Evolutionary conservation across 495 filamentous ascomycete species (phyloP).

Genomic region (Trichocladium uniseriatum): DNA sequence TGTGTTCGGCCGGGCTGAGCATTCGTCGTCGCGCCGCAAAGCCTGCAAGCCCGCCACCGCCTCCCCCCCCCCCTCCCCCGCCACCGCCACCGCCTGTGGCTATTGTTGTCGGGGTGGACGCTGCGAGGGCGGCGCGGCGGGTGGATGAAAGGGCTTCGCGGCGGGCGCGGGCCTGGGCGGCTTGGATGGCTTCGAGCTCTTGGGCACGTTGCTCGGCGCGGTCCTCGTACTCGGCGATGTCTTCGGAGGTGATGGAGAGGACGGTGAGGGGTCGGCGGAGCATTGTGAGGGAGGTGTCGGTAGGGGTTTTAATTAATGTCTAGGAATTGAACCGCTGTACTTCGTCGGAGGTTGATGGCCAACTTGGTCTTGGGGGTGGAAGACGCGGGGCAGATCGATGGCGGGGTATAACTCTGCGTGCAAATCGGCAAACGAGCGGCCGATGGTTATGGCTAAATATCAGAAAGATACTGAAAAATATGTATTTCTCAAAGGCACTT

Average conservation of each 20-base stretch:
- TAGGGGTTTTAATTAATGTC: not conserved
- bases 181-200: constrained; percentile 14
- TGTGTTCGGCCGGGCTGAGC: not conserved
- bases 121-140: constrained; percentile 9
- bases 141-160: constrained; percentile 12
- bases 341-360: not conserved
- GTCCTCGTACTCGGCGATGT: constrained; percentile 70
- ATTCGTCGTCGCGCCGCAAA: not conserved
- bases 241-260: constrained; percentile 68
- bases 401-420: not conserved
- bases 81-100: not conserved
- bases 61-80: not conserved
- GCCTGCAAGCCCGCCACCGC: not conserved
- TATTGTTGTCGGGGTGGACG: constrained; percentile 6
- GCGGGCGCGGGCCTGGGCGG: constrained; percentile 22
- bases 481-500: too few relatives aligned
- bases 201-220: constrained; percentile 26
- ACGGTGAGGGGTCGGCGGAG: constrained; percentile 73
- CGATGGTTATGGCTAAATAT: too few relatives aligned
- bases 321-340: not conserved
- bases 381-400: not conserved
- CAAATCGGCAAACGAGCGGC: not conserved
- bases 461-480: too few relatives aligned
- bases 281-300: constrained; percentile 38
- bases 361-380: too few relatives aligned